Conservation (phyloP, 73 alveolate species). For the Halteria grandinella region DNA sequence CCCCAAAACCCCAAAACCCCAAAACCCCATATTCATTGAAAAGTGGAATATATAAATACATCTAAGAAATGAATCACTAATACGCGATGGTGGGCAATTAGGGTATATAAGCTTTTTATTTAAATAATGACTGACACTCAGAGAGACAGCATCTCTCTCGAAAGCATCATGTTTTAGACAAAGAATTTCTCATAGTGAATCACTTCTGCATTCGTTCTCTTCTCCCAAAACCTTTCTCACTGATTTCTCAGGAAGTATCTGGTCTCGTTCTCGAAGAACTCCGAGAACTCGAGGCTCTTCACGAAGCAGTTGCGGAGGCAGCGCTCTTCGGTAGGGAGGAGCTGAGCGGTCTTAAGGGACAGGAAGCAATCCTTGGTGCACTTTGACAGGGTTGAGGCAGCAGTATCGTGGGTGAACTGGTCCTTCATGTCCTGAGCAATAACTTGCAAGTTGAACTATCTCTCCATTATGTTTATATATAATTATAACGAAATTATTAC, state of each 20-base stretch:
- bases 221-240: background rate
- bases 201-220: too few species aligned
- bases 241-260: conserved; percentile 43
- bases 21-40: too few species aligned
- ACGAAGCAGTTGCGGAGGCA: conserved; percentile 61
- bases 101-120: too few species aligned
- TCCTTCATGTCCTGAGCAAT: conserved; percentile 14
- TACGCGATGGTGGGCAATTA: too few species aligned
- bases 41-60: too few species aligned
- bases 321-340: conserved; percentile 63
- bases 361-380: conserved; percentile 41
- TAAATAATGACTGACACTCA: too few species aligned
- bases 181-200: too few species aligned
- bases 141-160: too few species aligned
- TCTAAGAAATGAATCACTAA: too few species aligned
- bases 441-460: conserved; percentile 15
- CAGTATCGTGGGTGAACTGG: conserved; percentile 22
- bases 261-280: conserved; percentile 40
- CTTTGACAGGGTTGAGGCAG: conserved; percentile 29
- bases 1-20: too few species aligned
- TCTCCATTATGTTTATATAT: conserved; percentile 10
- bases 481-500: background rate
- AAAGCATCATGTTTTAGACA: too few species aligned
- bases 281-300: conserved; percentile 43
- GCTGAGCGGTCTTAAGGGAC: conserved; percentile 7